A percentile compares a stretch with the other conserved stretches of the same genome.
phyloP scores from a whole-genome alignment of 2,329 filamentous ascomycete species.

The Epichloe brachyelytri region DNA sequence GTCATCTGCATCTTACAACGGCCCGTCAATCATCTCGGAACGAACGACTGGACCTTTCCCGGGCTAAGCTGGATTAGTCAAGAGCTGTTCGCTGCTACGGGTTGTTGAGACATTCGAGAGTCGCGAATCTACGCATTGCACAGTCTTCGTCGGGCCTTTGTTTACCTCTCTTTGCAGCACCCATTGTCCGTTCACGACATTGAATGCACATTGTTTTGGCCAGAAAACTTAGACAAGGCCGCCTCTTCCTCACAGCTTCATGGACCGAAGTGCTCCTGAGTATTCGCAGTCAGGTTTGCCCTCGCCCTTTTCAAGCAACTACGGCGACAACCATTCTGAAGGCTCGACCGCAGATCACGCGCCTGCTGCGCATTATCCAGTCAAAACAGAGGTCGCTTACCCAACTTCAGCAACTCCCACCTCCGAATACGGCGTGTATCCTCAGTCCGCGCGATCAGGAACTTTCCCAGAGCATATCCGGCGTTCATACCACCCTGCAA shows the following conservation, averaged over 20 bases:
- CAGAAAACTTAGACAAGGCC: constrained; percentile 1
- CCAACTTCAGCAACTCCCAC: constrained; percentile 71
- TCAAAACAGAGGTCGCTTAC: constrained; percentile 70
- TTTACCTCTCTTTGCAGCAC: neutral
- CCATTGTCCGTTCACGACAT: constrained; percentile 6
- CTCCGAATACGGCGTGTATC: constrained; percentile 77
- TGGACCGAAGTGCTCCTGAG: constrained; percentile 55
- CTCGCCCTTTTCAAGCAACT: constrained; percentile 54
- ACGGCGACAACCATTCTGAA: constrained; percentile 69
- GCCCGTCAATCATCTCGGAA: neutral
- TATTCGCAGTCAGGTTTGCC: constrained; percentile 84
- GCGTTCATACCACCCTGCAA: constrained; percentile 70
- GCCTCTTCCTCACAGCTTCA: constrained; percentile 23
- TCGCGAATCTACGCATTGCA: neutral
- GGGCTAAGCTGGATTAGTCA: neutral
- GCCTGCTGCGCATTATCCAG: constrained; percentile 82
- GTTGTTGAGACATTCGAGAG: neutral
- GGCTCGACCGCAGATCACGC: constrained; percentile 76
- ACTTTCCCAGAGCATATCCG: constrained; percentile 81
- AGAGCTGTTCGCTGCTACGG: neutral
- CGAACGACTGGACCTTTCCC: neutral
- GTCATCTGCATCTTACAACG: neutral
- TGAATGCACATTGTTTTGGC: constrained; percentile 4
- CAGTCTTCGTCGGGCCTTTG: neutral
- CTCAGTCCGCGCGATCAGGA: constrained; percentile 62